Conservation (phyloP, 2,329 filamentous ascomycete species). For the Sarocladium strictum region DNA sequence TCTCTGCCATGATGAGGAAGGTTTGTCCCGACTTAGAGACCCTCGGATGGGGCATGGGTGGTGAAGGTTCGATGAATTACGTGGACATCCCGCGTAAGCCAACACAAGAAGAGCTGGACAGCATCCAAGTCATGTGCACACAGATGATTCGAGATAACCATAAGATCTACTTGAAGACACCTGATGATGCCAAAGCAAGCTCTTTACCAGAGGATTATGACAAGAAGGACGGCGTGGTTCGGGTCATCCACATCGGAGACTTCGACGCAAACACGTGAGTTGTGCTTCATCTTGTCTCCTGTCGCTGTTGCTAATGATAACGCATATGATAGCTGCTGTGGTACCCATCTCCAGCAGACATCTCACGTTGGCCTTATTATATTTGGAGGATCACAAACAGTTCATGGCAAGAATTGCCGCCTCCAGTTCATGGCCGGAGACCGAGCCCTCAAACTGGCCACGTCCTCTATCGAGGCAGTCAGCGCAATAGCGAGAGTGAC, state of each 20-base stretch:
- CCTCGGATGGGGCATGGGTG: constrained; percentile 25
- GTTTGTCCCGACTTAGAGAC: constrained; percentile 18
- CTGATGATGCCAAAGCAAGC: constrained; percentile 18
- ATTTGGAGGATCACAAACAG: constrained; percentile 20
- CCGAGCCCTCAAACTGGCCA: constrained; percentile 19
- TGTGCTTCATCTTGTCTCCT: not conserved
- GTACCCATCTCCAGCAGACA: constrained; percentile 24
- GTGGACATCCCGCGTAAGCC: constrained; percentile 24
- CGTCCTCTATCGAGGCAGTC: constrained; percentile 18
- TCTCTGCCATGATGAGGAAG: constrained; percentile 24
- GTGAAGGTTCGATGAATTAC: constrained; percentile 22
- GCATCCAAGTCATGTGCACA: constrained; percentile 20
- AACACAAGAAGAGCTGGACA: constrained; percentile 16
- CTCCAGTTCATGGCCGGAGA: constrained; percentile 23
- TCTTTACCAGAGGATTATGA: constrained; percentile 24
- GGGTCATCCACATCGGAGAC: constrained; percentile 22
- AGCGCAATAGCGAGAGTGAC: constrained; percentile 18
- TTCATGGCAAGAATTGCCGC: constrained; percentile 25
- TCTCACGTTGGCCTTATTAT: constrained; percentile 24
- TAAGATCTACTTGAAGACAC: constrained; percentile 19
- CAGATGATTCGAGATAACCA: constrained; percentile 19
- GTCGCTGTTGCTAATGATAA: not conserved
- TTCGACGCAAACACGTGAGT: constrained; percentile 24
- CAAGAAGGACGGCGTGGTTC: constrained; percentile 21
- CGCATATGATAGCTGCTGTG: constrained; percentile 19